Conservation (phyloP, 306 rosid genomes). For the Acmispon strigosus region DNA sequence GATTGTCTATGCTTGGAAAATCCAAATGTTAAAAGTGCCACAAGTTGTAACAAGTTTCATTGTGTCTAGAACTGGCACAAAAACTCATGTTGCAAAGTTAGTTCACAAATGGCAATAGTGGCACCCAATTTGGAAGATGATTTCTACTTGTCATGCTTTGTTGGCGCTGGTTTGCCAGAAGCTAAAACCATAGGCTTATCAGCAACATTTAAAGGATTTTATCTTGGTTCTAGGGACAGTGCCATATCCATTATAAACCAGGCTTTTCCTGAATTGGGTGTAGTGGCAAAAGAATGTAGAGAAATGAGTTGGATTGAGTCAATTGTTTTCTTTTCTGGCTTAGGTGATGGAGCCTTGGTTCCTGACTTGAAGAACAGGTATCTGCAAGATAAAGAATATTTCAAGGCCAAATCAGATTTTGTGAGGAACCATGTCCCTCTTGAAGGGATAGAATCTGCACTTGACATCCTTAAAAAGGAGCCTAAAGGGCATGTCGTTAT, state of each 20-base stretch:
- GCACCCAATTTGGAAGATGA: slow-evolving; percentile 49
- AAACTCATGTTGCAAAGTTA: slow-evolving; percentile 29
- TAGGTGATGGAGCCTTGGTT: slow-evolving; percentile 31
- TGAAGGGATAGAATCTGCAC: slow-evolving; percentile 36
- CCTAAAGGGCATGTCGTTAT: slow-evolving; percentile 51
- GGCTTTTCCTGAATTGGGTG: slow-evolving; percentile 42
- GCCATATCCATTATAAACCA: slow-evolving; percentile 31
- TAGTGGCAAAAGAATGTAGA: slow-evolving; percentile 37
- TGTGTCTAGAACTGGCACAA: slow-evolving; percentile 43
- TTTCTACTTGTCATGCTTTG: slow-evolving; percentile 58
- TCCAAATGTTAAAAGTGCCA: slow-evolving; percentile 49
- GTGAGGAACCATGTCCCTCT: slow-evolving; percentile 36
- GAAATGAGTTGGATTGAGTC: slow-evolving; percentile 88
- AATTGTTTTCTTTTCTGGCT: slow-evolving; percentile 52
- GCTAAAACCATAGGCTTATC: slow-evolving; percentile 37
- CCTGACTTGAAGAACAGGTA: slow-evolving; percentile 48
- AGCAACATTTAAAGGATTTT: slow-evolving; percentile 48
- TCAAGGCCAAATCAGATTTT: slow-evolving; percentile 74
- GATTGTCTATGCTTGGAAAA: slow-evolving; percentile 75
- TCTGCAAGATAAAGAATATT: slow-evolving; percentile 35
- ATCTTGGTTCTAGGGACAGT: slow-evolving; percentile 32
- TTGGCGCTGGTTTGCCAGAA: slow-evolving; percentile 61
- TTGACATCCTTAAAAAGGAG: slow-evolving; percentile 46
- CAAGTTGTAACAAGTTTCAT: slow-evolving; percentile 37
- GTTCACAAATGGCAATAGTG: slow-evolving; percentile 68